A percentile compares a stretch with the other conserved stretches of the same genome.
Conservation (phyloP, 805 yeast genomes). For the Ogataea chonburiensis region DNA sequence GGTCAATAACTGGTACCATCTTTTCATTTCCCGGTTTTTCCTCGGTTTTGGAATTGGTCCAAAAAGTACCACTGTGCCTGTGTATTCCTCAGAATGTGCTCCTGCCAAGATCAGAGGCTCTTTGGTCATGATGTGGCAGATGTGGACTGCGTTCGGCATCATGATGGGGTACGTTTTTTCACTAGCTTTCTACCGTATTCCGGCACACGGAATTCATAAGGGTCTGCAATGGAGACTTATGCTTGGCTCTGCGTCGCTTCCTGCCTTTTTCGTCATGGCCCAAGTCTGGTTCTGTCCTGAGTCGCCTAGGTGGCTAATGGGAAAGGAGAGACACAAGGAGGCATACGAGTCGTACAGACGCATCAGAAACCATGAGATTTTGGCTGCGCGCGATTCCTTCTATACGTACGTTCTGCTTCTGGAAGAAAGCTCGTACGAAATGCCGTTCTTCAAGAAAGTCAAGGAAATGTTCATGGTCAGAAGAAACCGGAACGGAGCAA, state of each 20-base stretch:
- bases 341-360: constrained; percentile 51
- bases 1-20: constrained; percentile 61
- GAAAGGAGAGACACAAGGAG: constrained; percentile 59
- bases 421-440: constrained; percentile 55
- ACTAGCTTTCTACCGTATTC: constrained; percentile 59
- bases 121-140: constrained; percentile 72
- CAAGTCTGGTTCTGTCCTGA: constrained; percentile 72
- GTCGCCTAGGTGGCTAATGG: constrained; percentile 78
- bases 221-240: constrained; percentile 70
- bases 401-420: constrained; percentile 62
- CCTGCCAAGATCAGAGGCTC: constrained; percentile 66
- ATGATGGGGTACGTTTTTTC: constrained; percentile 68
- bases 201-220: constrained; percentile 42
- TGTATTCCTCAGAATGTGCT: constrained; percentile 64
- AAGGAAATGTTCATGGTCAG: constrained; percentile 65
- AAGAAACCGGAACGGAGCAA: constrained; percentile 79
- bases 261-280: constrained; percentile 56
- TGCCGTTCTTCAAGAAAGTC: constrained; percentile 47
- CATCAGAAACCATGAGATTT: constrained; percentile 51
- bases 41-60: constrained; percentile 72
- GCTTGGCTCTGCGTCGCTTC: constrained; percentile 67
- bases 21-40: constrained; percentile 63
- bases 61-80: constrained; percentile 69
- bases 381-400: constrained; percentile 70
- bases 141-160: constrained; percentile 73